Evolutionary conservation across 345 rosid species (phyloP).

Genomic region (Sonneratia caseolaris): DNA sequence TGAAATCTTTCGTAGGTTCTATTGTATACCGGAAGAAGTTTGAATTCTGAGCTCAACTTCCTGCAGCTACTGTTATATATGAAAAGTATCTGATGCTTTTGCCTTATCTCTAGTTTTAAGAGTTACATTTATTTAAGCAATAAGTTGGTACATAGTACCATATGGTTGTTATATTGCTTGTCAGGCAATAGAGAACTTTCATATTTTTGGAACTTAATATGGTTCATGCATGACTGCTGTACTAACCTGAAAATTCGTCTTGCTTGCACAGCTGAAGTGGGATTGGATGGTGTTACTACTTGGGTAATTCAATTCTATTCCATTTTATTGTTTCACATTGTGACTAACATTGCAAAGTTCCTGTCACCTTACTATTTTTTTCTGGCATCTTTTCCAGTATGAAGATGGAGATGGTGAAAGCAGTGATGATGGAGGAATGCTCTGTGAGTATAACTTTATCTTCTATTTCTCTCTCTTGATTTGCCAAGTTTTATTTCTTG

Average conservation of each 20-base stretch:
- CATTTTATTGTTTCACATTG: neutral
- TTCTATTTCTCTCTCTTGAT: neutral
- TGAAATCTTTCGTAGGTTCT: neutral
- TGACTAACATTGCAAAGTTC: neutral
- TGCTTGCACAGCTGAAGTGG: conserved; percentile 10
- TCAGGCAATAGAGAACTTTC: neutral
- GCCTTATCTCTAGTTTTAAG: neutral
- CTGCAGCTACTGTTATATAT: neutral
- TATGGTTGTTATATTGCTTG: neutral
- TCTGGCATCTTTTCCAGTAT: conserved; percentile 26
- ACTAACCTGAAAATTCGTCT: neutral
- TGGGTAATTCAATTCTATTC: conserved; percentile 30
- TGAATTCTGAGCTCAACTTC: neutral
- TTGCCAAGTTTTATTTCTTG: neutral
- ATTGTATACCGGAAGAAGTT: neutral
- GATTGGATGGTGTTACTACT: conserved; percentile 43
- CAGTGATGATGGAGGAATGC: conserved; percentile 89
- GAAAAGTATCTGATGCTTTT: neutral
- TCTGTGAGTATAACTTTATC: conserved; percentile 52
- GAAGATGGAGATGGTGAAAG: conserved; percentile 49
- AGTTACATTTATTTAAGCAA: neutral
- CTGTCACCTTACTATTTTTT: neutral
- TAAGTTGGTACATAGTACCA: neutral
- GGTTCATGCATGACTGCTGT: neutral
- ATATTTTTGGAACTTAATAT: neutral